Conservation (phyloP, 2,329 filamentous ascomycete genomes). For the Parascedosporium putredinis region DNA sequence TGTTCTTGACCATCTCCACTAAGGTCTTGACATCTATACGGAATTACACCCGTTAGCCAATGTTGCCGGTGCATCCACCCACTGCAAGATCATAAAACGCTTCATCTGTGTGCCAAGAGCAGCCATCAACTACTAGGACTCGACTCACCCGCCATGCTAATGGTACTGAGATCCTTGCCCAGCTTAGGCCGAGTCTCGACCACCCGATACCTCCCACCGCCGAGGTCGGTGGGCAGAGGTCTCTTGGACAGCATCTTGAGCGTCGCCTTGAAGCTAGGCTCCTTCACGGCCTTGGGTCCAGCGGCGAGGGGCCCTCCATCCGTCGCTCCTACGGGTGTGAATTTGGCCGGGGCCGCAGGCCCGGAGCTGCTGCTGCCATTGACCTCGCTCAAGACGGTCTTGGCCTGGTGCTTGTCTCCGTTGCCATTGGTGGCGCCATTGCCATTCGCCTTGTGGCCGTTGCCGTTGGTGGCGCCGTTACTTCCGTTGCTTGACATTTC, state of each 20-base stretch:
- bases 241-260: constrained; percentile 35
- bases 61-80: too few relatives aligned
- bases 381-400: neutral
- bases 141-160: constrained; percentile 34
- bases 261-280: constrained; percentile 1
- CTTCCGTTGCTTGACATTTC: neutral
- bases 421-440: neutral
- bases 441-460: neutral
- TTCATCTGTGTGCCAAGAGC: too few relatives aligned
- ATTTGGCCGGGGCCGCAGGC: neutral
- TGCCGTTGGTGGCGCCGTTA: neutral
- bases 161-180: constrained; percentile 44
- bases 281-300: neutral
- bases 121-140: neutral
- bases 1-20: constrained; percentile 46
- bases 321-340: neutral
- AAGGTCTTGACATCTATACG: constrained; percentile 52
- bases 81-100: constrained; percentile 13
- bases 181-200: constrained; percentile 39
- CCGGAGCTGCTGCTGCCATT: neutral
- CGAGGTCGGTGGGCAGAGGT: constrained; percentile 53
- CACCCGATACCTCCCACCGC: constrained; percentile 48
- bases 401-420: neutral
- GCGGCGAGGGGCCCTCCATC: neutral
- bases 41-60: too few relatives aligned